Conservation (phyloP, 495 filamentous ascomycete genomes). For the Parmelia sp. region DNA sequence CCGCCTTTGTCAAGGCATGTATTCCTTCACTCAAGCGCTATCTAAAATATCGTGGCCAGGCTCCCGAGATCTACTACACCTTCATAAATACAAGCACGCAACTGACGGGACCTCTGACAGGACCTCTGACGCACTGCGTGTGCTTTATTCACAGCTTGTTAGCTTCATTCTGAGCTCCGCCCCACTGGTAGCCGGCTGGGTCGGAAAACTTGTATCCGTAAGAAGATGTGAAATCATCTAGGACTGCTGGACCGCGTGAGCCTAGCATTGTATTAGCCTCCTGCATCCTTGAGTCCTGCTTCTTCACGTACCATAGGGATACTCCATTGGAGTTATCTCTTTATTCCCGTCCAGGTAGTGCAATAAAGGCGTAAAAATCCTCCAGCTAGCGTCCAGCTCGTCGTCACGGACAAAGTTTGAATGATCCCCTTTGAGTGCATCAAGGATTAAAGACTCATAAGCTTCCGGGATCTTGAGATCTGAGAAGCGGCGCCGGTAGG, state of each 20-base stretch:
- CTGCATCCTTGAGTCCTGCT: conserved; percentile 18
- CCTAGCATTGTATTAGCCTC: conserved; percentile 44
- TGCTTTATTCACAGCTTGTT: conserved; percentile 12
- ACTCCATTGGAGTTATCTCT: conserved; percentile 99
- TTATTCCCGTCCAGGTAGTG: conserved; percentile 98
- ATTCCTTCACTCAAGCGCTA: conserved; percentile 16
- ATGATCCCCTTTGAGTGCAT: conserved; percentile 97
- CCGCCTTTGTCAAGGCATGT: conserved; percentile 4
- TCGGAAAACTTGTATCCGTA: conserved; percentile 99
- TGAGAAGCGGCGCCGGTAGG: conserved; percentile 96
- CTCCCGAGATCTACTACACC: neutral
- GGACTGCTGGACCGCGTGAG: conserved; percentile 89
- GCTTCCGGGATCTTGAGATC: conserved; percentile 99
- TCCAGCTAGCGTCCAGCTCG: conserved; percentile 96
- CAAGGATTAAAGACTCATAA: conserved; percentile 95
- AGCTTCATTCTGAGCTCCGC: conserved; percentile 20
- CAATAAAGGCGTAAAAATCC: conserved; percentile 93
- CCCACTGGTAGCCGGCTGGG: conserved; percentile 91
- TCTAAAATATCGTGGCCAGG: conserved; percentile 16
- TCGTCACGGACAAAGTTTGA: conserved; percentile 99
- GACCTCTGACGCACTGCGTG: conserved; percentile 3
- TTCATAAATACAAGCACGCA: conserved; percentile 2
- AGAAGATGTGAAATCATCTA: conserved; percentile 96
- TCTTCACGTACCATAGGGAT: conserved; percentile 84
- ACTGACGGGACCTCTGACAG: conserved; percentile 3